Evolutionary conservation across 2,329 filamentous ascomycete genomes (phyloP), one percentile per base, ranked within the genome.

Genomic region (Clonostachys chloroleuca): DNA sequence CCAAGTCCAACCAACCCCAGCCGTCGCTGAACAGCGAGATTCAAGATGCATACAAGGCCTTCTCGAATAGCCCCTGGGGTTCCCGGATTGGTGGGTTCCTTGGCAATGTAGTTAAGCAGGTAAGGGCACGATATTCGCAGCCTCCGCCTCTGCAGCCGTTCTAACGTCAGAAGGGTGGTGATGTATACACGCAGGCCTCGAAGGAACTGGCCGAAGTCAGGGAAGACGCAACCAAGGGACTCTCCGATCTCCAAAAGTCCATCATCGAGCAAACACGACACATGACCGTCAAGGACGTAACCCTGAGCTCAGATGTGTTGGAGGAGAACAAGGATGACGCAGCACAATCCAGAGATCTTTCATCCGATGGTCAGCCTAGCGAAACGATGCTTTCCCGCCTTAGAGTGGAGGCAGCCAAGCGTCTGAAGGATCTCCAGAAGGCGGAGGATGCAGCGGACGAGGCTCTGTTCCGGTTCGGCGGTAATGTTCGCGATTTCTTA

Each of bases 391-490:
- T 97, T 33, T 82, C 86, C 6, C 81, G 87, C 41, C 81, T 97
- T 63, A 82, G 84, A 48, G 69, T 75, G 17, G 89, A 95, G 68
- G 91, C 91, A 5, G 76, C 88, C 24, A 91, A 90, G 67, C 82
- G 90, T 43, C 73, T 97, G 49, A 94, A 89, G 60, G 90, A 96
- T 50, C 84, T 97, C 17, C 89, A 96, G 61, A 83, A 83, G 56
- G 94, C 92, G 12, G 94, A 99, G 67, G 92, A 97, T 61, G 92
- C 92, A 5, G 94, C 94, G 8, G 94, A 99, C 64, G 94, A 97
- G 66, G 94, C 94, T 1, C 80, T 99, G 10, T 73, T 97, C 55
- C 89, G 89, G 54, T 96, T 97, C 59, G 94, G 94, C 18, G 83
- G 84, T 49, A 96, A 94, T 58, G 83, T 99, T 43, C 81, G 89